Conservation (phyloP, 345 rosid species). For the Heritiera littoralis region DNA sequence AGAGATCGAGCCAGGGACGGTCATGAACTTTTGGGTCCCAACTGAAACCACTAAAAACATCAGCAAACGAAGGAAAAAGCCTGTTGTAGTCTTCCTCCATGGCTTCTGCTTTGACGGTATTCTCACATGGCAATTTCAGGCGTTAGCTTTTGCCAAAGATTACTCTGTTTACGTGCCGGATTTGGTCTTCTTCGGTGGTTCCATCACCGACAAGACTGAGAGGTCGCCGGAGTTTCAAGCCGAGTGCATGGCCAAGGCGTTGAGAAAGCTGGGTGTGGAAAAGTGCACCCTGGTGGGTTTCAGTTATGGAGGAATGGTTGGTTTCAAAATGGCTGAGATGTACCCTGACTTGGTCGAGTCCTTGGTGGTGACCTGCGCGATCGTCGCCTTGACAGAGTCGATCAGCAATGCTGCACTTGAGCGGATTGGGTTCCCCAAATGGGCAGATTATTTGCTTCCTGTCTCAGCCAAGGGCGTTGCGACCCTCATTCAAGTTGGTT, state of each 20-base stretch:
- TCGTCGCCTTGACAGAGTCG: slow-evolving; percentile 42
- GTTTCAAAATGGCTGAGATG: slow-evolving; percentile 46
- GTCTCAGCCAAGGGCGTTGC: slow-evolving; percentile 20
- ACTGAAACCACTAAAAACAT: background rate
- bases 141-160: slow-evolving; percentile 26
- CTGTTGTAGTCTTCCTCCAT: slow-evolving; percentile 45
- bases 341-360: slow-evolving; percentile 44
- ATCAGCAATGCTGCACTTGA: slow-evolving; percentile 8
- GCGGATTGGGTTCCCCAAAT: slow-evolving; percentile 34
- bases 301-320: slow-evolving; percentile 51
- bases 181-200: slow-evolving; percentile 50
- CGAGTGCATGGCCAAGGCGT: slow-evolving; percentile 39
- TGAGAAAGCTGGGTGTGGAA: slow-evolving; percentile 42
- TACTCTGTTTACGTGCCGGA: slow-evolving; percentile 52
- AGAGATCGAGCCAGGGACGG: slow-evolving; percentile 42
- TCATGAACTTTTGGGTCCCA: slow-evolving; percentile 46
- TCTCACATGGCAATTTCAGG: slow-evolving; percentile 48
- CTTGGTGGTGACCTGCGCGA: slow-evolving; percentile 36
- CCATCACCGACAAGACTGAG: slow-evolving; percentile 29
- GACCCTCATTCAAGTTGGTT: slow-evolving; percentile 8
- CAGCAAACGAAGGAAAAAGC: slow-evolving; percentile 11
- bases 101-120: slow-evolving; percentile 39
- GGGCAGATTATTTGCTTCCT: slow-evolving; percentile 45
- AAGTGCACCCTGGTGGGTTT: slow-evolving; percentile 42
- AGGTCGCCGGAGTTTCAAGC: slow-evolving; percentile 48